These are phyloP conservation scores for Ophiostoma piceae DNA, from an alignment of 2,329 filamentous ascomycete species.

Conservation along the genomic window DNA sequence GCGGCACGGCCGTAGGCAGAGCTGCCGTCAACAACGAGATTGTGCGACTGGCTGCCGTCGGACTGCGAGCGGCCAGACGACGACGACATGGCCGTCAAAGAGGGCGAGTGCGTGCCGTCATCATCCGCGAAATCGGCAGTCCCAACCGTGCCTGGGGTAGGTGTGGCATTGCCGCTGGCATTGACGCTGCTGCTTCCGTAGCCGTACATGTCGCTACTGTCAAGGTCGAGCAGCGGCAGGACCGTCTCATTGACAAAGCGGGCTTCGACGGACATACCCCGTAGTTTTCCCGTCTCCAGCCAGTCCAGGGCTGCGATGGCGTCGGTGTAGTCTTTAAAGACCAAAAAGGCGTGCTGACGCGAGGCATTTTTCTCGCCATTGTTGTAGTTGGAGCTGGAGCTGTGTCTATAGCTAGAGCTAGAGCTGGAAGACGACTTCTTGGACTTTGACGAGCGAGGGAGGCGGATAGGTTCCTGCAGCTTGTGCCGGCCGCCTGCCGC, in stretches of 20 bases:
- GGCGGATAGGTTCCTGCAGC: conserved; percentile 23
- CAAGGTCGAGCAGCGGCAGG: background rate
- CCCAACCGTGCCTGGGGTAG: background rate
- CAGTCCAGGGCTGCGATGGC: conserved; percentile 14
- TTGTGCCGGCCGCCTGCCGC: conserved; percentile 19
- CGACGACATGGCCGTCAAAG: background rate
- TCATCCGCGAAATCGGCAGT: background rate
- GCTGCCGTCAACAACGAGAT: conserved; percentile 25
- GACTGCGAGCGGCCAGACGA: background rate
- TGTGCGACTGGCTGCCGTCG: conserved; percentile 13
- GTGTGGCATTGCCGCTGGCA: background rate
- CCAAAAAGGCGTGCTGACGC: conserved; percentile 21
- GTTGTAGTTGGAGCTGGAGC: background rate
- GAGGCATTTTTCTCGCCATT: background rate
- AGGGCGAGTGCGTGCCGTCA: background rate
- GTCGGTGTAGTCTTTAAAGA: conserved; percentile 21
- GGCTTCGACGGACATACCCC: conserved; percentile 20
- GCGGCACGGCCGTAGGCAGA: conserved; percentile 10
- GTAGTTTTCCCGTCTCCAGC: conserved; percentile 15
- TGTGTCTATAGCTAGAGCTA: background rate
- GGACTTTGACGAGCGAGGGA: conserved; percentile 12
- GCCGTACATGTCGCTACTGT: background rate
- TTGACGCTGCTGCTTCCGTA: background rate
- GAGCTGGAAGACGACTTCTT: background rate
- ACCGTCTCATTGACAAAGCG: conserved; percentile 21